These are phyloP conservation scores for Paraphaeosphaeria sporulosa DNA, from an alignment of 2,329 filamentous ascomycete genomes.

Conservation along the genomic window DNA sequence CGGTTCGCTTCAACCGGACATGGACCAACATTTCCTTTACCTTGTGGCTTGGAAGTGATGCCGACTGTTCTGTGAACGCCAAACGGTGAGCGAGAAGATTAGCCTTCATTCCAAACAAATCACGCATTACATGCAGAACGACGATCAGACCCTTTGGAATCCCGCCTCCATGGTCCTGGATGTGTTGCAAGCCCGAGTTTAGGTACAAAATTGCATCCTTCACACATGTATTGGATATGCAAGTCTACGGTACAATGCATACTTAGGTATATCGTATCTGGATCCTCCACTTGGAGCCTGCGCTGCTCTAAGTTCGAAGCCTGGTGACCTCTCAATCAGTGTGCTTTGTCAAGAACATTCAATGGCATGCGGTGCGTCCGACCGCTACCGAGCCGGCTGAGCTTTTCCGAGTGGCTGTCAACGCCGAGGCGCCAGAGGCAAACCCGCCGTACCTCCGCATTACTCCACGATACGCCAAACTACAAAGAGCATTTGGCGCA, in stretches of 20 bases:
- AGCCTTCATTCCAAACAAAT: not conserved
- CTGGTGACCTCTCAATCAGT: not conserved
- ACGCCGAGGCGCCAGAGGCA: conserved; percentile 21
- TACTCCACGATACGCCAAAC: conserved; percentile 17
- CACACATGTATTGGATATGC: not conserved
- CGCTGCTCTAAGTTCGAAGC: not conserved
- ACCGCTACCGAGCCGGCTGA: conserved; percentile 19
- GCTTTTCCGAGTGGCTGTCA: conserved; percentile 27
- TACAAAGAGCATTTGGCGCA: conserved; percentile 11
- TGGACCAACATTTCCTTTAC: not conserved
- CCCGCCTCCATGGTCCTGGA: conserved; percentile 13
- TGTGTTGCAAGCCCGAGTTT: not conserved
- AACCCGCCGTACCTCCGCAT: conserved; percentile 15
- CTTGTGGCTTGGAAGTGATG: not conserved
- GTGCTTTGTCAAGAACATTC: not conserved
- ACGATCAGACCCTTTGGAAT: conserved; percentile 5
- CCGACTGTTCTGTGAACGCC: not conserved
- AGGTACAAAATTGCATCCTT: not conserved
- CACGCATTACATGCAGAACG: conserved; percentile 1
- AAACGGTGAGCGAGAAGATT: not conserved
- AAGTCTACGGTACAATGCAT: not conserved
- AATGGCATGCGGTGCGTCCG: not conserved
- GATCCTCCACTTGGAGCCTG: not conserved
- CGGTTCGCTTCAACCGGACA: not conserved
- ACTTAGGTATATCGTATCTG: not conserved